Evolutionary conservation across 2,329 filamentous ascomycete genomes (phyloP), one percentile per base, ranked within the genome.

Genomic region (Epichloe amarillans): DNA sequence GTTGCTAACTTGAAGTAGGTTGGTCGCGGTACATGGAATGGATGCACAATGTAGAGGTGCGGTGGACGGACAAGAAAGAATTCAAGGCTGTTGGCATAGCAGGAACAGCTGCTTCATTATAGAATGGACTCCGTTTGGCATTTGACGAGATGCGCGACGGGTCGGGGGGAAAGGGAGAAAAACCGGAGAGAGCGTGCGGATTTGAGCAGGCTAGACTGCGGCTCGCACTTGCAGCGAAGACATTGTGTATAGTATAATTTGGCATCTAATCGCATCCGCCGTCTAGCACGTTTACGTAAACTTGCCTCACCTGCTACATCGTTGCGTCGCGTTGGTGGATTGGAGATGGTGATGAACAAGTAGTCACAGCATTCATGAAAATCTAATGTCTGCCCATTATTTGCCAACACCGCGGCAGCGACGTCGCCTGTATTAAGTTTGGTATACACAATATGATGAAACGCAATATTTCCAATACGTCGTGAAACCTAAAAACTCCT

Each of bases 11-110:
- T 33, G 19, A 33, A 21, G 17, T 59, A 95, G 90, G 88, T 58
- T 96, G 91, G 90, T 84, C 83, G 21, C 83, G 84, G 61, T 94
- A 89, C 64, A 96, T 96, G 90, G 81, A 88, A 66, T 97, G 89
- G 90, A 84, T 86, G 66, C 93, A 95, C 64, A 68, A 76, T 53
- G 84, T 95, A 51, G 84, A 94, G 54, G 74, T 95, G 42, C 67
- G 66, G 55, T 77, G 74, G 69, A 80, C 80, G 52, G 83, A 74
- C 65, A 82, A 83, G 62, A 74, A 71, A 55, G 65, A 72, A 0
- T 86, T 85, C 67, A 80, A 77, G 61, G 76, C 71, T n/a, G 71
- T 74, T 1, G 84, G 85, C 30, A 77, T 73, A 8, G 72, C 77
- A n/a, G 78, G 79, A 59, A 82, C 80, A 7, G 78, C 78, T 23